Percentiles rank a stretch among this genome's conserved stretches.
phyloP scores from a whole-genome alignment of 257 asterid species.

The Craterostigma plantagineum region DNA sequence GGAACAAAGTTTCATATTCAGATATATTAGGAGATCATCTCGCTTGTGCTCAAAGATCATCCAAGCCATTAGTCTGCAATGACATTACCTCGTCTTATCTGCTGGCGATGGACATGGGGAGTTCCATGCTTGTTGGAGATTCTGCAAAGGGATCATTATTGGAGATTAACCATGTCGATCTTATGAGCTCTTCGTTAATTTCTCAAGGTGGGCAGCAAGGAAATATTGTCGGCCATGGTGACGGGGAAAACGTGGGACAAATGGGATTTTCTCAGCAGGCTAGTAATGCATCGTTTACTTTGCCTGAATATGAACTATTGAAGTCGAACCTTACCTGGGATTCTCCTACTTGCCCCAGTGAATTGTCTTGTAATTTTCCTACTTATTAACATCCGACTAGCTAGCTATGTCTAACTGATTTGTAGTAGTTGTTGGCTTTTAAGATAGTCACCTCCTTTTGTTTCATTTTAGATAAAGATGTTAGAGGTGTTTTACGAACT shows the following conservation, averaged over 20 bases:
- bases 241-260: slow-evolving; percentile 1
- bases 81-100: too few relatives aligned
- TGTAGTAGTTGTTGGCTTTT: slow-evolving; percentile 3
- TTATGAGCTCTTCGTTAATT: not conserved
- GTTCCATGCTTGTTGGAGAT: slow-evolving; percentile 27
- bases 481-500: too few relatives aligned
- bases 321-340: slow-evolving; percentile 49
- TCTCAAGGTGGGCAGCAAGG: slow-evolving; percentile 13
- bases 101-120: too few relatives aligned
- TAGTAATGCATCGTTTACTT: slow-evolving; percentile 2
- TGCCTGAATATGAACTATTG: slow-evolving; percentile 30
- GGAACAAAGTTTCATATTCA: slow-evolving; percentile 11
- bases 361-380: slow-evolving; percentile 44
- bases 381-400: slow-evolving; percentile 23
- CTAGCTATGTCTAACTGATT: slow-evolving; percentile 4
- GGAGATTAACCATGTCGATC: slow-evolving; percentile 9
- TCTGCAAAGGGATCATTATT: slow-evolving; percentile 5
- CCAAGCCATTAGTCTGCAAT: too few relatives aligned
- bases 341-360: slow-evolving; percentile 66
- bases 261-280: slow-evolving; percentile 19
- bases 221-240: slow-evolving; percentile 5
- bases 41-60: slow-evolving; percentile 35
- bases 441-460: too few relatives aligned
- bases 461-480: too few relatives aligned
- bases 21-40: slow-evolving; percentile 12